Evolutionary conservation across 2,329 filamentous ascomycete genomes (phyloP).

Genomic region (Botryosphaeria dothidea): DNA sequence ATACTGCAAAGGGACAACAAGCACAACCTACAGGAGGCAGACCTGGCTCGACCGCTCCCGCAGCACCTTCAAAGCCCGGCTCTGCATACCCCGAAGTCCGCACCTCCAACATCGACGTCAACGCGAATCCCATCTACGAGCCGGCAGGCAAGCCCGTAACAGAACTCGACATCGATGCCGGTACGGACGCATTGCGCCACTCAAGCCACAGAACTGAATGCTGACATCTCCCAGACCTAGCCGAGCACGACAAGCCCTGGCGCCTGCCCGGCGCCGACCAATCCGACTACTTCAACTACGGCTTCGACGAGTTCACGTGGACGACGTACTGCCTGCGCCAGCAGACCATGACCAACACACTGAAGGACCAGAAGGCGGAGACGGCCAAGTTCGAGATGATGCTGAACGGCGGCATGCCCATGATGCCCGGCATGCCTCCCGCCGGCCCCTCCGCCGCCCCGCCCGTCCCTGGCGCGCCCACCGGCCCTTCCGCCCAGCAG

Average conservation of each 20-base stretch:
- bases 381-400: conserved; percentile 63
- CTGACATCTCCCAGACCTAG: conserved; percentile 39
- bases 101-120: conserved; percentile 82
- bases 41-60: conserved; percentile 13
- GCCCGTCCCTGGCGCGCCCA: conserved; percentile 27
- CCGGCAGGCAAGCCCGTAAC: conserved; percentile 72
- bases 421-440: conserved; percentile 28
- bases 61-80: conserved; percentile 35
- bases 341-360: conserved; percentile 73
- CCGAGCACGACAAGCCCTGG: conserved; percentile 87
- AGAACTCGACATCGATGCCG: conserved; percentile 53
- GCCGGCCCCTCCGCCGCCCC: conserved; percentile 28
- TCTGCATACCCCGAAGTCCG: conserved; percentile 66
- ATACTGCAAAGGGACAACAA: conserved; percentile 26
- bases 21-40: conserved; percentile 21
- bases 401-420: conserved; percentile 37
- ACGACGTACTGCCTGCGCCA: conserved; percentile 91
- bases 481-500: conserved; percentile 30
- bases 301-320: conserved; percentile 98
- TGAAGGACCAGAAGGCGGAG: conserved; percentile 75
- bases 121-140: conserved; percentile 73
- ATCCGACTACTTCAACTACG: conserved; percentile 98
- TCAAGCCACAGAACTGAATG: conserved; percentile 38
- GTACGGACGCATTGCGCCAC: conserved; percentile 21
- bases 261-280: conserved; percentile 90